Evolutionary conservation across 2,329 filamentous ascomycete genomes (phyloP), one percentile per base, ranked within the genome.

Genomic region (Fusarium sublunatum): DNA sequence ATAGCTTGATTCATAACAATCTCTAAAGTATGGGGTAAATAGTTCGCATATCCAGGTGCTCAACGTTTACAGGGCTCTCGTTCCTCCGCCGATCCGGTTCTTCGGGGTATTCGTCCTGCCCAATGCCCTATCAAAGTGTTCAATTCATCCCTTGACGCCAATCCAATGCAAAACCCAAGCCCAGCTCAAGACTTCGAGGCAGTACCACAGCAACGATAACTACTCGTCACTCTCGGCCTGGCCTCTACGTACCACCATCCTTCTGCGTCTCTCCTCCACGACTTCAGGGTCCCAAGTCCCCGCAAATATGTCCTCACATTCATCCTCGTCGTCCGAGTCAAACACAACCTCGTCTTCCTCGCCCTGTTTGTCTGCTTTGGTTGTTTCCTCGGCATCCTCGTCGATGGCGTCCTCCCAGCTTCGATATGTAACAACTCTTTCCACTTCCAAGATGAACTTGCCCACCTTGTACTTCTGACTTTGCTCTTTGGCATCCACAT

Each of bases 401-500:
- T 53, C 59, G 3, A 62, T 52, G 8, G 72, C 46, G 43, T 77
- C 73, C 51, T 75, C 86, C 86, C 86, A 89, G 50, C 74, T 77
- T 31, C 80, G 79, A 41, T 79, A 78, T 11, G 80, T 77, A 24
- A 84, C 78, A 13, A 88, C 83, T 49, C 85, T 77, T 71, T 83
- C 82, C 35, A 83, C 85, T 76, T 90, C 88, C 35, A 90, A 73
- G 28, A 90, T 89, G 71, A 85, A 90, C 73, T 89, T 90, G 65
- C 87, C 87, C 45, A 89, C 80, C 74, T 90, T 90, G 78, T 90
- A 90, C 70, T 81, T 82, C 72, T 90, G 88, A 42, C 79, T 75
- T 52, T 77, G 69, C 65, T 89, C 84, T 58, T 81, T 81, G 2
- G 87, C 87, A 71, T 88, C 84, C 39, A 89, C 80, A 68, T 90